A percentile compares a stretch with the other conserved stretches of the same genome.
Conservation (phyloP, 2,329 filamentous ascomycete species). For the Neofusicoccum sp. region DNA sequence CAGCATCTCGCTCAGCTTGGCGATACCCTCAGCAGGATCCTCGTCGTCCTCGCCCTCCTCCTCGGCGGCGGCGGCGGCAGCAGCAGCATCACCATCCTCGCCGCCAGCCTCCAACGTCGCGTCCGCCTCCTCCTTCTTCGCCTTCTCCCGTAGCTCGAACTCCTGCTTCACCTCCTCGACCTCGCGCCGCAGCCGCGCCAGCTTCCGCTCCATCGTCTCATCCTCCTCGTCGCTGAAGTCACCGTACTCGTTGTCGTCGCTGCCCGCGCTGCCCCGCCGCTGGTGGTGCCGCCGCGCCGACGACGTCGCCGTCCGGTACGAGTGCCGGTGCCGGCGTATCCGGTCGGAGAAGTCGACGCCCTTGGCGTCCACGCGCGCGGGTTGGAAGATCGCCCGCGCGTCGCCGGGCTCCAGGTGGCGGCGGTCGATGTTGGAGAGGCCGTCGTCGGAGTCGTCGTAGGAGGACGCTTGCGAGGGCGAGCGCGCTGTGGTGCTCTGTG, state of each 20-base stretch:
- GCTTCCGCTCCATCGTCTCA: conserved; percentile 72
- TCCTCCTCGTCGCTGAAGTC: conserved; percentile 78
- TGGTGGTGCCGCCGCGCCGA: conserved; percentile 66
- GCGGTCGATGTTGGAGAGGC: conserved; percentile 61
- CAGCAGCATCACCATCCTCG: conserved; percentile 25
- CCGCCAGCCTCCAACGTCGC: conserved; percentile 45
- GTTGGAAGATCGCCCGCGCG: conserved; percentile 76
- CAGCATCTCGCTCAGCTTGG: conserved; percentile 68
- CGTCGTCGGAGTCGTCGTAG: conserved; percentile 59
- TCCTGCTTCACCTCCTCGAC: conserved; percentile 64
- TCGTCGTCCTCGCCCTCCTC: conserved; percentile 38
- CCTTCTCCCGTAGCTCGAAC: conserved; percentile 47
- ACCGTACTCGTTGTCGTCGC: conserved; percentile 55
- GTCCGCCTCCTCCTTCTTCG: conserved; percentile 35
- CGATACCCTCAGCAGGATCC: conserved; percentile 57
- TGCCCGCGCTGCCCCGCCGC: conserved; percentile 54
- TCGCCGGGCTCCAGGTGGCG: conserved; percentile 73
- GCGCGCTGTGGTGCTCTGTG: conserved; percentile 29
- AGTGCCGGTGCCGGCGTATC: conserved; percentile 72
- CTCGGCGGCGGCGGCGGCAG: conserved; percentile 35
- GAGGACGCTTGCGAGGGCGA: conserved; percentile 41
- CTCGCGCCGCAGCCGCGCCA: conserved; percentile 80
- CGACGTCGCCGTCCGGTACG: conserved; percentile 75
- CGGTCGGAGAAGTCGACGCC: conserved; percentile 89
- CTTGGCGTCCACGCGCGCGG: conserved; percentile 70